Evolutionary conservation across 345 rosid species (phyloP).

Genomic region (Linum tenue): DNA sequence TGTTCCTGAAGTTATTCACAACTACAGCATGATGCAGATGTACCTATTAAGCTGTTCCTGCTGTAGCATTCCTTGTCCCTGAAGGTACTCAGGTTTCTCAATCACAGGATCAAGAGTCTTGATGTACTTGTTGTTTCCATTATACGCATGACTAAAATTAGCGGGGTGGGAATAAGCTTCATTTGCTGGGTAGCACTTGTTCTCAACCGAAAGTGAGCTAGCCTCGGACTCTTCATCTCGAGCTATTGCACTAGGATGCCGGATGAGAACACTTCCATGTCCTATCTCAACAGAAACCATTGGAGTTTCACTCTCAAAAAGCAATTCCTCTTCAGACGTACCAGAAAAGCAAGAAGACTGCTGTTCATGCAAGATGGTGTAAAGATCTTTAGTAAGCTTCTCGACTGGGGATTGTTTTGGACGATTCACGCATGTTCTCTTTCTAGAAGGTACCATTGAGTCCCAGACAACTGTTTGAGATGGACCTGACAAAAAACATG

Average conservation of each 20-base stretch:
- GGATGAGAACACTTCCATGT: constrained; percentile 86
- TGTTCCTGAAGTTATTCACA: no score
- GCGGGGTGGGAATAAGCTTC: constrained; percentile 55
- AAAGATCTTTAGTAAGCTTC: constrained; percentile 81
- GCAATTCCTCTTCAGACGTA: constrained; percentile 86
- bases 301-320: constrained; percentile 76
- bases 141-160: constrained; percentile 28
- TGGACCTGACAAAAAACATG: constrained; percentile 43
- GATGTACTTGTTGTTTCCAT: not conserved
- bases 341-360: constrained; percentile 83
- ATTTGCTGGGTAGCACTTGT: constrained; percentile 38
- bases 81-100: not conserved
- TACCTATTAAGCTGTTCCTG: not conserved
- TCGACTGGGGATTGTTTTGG: constrained; percentile 84
- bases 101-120: no score
- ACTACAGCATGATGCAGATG: not conserved
- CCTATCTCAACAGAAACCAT: constrained; percentile 98
- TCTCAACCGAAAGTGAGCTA: constrained; percentile 87
- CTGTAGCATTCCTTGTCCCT: not conserved
- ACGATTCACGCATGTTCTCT: constrained; percentile 78
- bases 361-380: constrained; percentile 75
- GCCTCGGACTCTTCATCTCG: constrained; percentile 98
- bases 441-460: constrained; percentile 72
- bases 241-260: constrained; percentile 66
- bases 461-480: constrained; percentile 88